Evolutionary conservation across 169 alveolate species (phyloP).

Genomic region (Babesia divergens): DNA sequence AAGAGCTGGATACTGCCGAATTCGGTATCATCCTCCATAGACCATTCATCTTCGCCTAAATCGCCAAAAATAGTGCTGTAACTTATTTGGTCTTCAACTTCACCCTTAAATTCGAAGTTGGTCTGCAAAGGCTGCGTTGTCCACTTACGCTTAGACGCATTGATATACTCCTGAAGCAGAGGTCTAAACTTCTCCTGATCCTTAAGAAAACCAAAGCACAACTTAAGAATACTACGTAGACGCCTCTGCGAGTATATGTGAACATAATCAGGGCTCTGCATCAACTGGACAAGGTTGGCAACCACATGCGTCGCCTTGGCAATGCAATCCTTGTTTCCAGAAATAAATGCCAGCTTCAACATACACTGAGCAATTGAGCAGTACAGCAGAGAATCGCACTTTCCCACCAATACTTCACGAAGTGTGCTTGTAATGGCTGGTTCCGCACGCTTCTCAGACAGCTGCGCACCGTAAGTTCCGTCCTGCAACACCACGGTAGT

Average conservation of each 20-base stretch:
- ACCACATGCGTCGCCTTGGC: slow-evolving; percentile 28
- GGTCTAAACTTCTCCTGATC: slow-evolving; percentile 15
- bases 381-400: slow-evolving; percentile 56
- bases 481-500: slow-evolving; percentile 93
- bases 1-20: background rate
- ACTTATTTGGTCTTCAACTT: slow-evolving; percentile 7
- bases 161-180: slow-evolving; percentile 21
- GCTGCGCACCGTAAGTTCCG: slow-evolving; percentile 93
- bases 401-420: slow-evolving; percentile 7
- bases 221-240: slow-evolving; percentile 16
- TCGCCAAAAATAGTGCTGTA: slow-evolving; percentile 6
- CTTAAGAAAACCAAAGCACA: slow-evolving; percentile 44
- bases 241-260: slow-evolving; percentile 26
- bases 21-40: slow-evolving; percentile 21
- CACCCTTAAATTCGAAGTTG: slow-evolving; percentile 8
- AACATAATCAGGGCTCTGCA: slow-evolving; percentile 7
- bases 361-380: slow-evolving; percentile 56
- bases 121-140: background rate
- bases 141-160: slow-evolving; percentile 7
- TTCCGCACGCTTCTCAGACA: slow-evolving; percentile 33
- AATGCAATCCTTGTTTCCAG: slow-evolving; percentile 31
- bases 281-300: slow-evolving; percentile 15
- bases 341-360: slow-evolving; percentile 34
- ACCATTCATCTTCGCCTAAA: slow-evolving; percentile 21
- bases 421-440: background rate